Base-by-base conservation (phyloP, 2,329 filamentous ascomycete species). In the Aureobasidium uvarum region DNA sequence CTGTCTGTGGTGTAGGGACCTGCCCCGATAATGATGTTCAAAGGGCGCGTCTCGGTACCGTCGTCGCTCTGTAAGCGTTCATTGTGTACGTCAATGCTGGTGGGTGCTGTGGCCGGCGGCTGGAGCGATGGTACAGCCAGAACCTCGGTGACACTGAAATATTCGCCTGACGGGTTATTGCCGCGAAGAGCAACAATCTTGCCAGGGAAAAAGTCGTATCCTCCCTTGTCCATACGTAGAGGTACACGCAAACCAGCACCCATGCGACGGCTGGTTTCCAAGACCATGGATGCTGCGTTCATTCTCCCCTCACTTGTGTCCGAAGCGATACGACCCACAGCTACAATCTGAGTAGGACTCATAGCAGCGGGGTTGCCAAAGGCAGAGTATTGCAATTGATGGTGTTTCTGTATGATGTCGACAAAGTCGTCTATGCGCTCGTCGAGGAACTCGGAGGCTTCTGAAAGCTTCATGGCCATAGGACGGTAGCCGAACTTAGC, bases 1-100 rank as follows among this genome's bases (percentile, higher is more conserved):
- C 94, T 90, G 70, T 98, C 93, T 2, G 92, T 87, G 0, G 93
- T 96, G 77, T 96, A 99, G 0, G 95, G 95, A 0, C 95, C 95
- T 0, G 92, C 86, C 1, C 89, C 91, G 66, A 94, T 83, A 43
- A 97, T 77, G 59, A 96, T 81, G 71, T 84, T 92, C 20, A 98
- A 78, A 0, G 94, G 92, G 10, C 86, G 80, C 2, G 81, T 79
- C 43, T 84, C 71, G 10, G 76, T 74, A 51, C 77, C 87, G 84
- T 87, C 86, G 28, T 82, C 83, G 28, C 82, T 83, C 0, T 85
- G 83, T 13, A 96, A 81, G 66, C 87, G 86, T 64, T 90, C 83
- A 52, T 89, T 86, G 75, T 92, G 87, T 3, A 82, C 79, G 65
- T 90, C 86, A 3, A 98, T 80, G 0, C 85, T 83, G 7, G 81